Evolutionary conservation across 2,329 filamentous ascomycete genomes (phyloP).

Genomic region (Phoma sp.): DNA sequence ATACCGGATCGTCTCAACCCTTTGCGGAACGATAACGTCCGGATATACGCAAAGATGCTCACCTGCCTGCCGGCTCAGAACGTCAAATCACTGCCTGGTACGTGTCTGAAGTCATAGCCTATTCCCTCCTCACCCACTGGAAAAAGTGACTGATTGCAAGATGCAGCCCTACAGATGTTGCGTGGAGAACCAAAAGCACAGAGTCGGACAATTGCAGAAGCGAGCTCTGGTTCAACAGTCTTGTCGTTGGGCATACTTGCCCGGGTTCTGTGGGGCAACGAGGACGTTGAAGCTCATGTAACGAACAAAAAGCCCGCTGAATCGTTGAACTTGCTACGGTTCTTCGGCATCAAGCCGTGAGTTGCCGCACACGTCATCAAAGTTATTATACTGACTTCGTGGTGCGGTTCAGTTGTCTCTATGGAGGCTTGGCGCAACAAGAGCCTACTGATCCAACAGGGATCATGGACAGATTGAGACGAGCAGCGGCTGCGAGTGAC

Average conservation of each 20-base stretch:
- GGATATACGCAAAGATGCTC: slow-evolving; percentile 72
- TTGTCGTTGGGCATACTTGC: slow-evolving; percentile 18
- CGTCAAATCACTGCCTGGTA: slow-evolving; percentile 67
- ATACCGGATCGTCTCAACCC: slow-evolving; percentile 65
- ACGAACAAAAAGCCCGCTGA: slow-evolving; percentile 27
- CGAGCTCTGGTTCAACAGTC: slow-evolving; percentile 31
- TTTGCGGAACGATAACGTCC: slow-evolving; percentile 62
- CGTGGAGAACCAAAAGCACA: too few species aligned
- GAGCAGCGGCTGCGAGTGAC: too few species aligned
- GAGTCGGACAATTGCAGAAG: slow-evolving; percentile 24
- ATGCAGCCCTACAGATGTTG: slow-evolving; percentile 29
- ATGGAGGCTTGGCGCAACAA: too few species aligned
- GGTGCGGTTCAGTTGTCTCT: too few species aligned
- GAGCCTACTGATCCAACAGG: too few species aligned
- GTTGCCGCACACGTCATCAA: too few species aligned
- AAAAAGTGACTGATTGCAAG: neutral
- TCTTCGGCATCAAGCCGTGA: slow-evolving; percentile 7
- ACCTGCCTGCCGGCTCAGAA: slow-evolving; percentile 69
- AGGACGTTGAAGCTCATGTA: too few species aligned
- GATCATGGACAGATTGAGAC: too few species aligned
- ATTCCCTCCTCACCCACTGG: too few species aligned
- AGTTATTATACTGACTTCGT: too few species aligned
- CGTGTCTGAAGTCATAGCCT: too few species aligned
- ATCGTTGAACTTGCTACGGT: slow-evolving; percentile 29
- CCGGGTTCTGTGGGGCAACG: too few species aligned